Conservation (phyloP, 192 early-diverging fungal genomes). For the Endogone sp. region DNA sequence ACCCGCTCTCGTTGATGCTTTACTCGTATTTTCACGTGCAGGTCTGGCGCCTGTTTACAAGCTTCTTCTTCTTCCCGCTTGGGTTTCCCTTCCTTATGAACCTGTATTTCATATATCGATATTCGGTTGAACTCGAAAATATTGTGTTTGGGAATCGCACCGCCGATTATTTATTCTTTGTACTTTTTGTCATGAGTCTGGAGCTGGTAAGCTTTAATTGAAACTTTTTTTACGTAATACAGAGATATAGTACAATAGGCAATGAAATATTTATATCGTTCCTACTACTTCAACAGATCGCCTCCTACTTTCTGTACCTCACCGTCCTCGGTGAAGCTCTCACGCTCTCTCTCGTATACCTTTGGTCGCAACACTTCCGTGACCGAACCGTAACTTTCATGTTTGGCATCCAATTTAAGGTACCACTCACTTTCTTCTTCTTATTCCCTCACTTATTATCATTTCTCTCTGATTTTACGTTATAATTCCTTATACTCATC, state of each 20-base stretch:
- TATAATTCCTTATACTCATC: too few species aligned
- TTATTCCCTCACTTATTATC: background rate
- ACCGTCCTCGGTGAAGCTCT: constrained; percentile 46
- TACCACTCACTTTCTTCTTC: constrained; percentile 5
- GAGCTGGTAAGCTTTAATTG: constrained; percentile 37
- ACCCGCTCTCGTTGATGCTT: background rate
- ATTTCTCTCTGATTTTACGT: background rate
- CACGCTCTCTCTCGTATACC: constrained; percentile 60
- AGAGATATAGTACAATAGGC: too few species aligned
- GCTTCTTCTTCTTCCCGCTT: constrained; percentile 54
- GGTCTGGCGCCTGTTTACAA: constrained; percentile 74
- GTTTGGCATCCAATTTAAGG: constrained; percentile 71
- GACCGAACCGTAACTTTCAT: constrained; percentile 60
- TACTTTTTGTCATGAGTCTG: constrained; percentile 52
- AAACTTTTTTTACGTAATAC: too few species aligned
- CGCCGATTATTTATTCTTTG: constrained; percentile 80
- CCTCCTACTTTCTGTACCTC: constrained; percentile 12
- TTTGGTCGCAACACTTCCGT: constrained; percentile 69
- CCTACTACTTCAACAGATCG: background rate
- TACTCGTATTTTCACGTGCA: constrained; percentile 20
- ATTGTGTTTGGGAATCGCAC: constrained; percentile 57
- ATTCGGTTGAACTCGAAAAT: constrained; percentile 68
- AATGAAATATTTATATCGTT: too few species aligned
- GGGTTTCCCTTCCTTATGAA: constrained; percentile 57
- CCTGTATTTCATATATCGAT: constrained; percentile 71